phyloP scores from a whole-genome alignment of 2,329 filamentous ascomycete species.

The Lithohypha guttulata region DNA sequence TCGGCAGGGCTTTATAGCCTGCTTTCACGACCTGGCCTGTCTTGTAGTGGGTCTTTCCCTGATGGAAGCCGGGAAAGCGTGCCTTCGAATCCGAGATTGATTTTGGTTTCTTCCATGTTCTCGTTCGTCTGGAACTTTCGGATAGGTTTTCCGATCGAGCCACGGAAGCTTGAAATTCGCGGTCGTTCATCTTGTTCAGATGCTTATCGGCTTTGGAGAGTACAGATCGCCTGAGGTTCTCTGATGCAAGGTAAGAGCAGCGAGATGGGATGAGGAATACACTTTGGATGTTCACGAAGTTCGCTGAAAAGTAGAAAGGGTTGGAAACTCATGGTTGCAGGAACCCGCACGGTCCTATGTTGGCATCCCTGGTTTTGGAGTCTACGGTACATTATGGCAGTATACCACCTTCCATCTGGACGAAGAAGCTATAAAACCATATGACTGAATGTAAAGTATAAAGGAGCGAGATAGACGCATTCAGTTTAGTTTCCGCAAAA shows the following conservation, averaged over 20 bases:
- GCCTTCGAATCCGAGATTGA: background rate
- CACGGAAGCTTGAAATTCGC: background rate
- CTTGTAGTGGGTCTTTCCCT: slow-evolving; percentile 24
- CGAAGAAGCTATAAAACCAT: no score
- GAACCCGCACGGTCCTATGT: no score
- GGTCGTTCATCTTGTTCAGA: background rate
- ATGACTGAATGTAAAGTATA: background rate
- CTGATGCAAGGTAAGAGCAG: background rate
- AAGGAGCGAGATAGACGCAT: background rate
- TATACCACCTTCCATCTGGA: no score
- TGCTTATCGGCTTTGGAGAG: background rate
- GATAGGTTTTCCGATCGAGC: background rate
- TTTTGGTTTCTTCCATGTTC: slow-evolving; percentile 1
- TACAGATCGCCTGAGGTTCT: background rate
- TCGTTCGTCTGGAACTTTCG: background rate
- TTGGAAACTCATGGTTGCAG: no score
- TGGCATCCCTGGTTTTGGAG: no score
- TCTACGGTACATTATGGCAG: no score
- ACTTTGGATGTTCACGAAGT: no score
- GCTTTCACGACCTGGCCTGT: slow-evolving; percentile 28
- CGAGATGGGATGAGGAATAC: no score
- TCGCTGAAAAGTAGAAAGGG: no score
- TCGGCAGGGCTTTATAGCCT: slow-evolving; percentile 29
- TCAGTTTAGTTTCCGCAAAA: slow-evolving; percentile 2
- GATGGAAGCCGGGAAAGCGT: slow-evolving; percentile 31